Evolutionary conservation across 805 yeast genomes (phyloP).

Genomic region (Maudiozyma saulgeensis): DNA sequence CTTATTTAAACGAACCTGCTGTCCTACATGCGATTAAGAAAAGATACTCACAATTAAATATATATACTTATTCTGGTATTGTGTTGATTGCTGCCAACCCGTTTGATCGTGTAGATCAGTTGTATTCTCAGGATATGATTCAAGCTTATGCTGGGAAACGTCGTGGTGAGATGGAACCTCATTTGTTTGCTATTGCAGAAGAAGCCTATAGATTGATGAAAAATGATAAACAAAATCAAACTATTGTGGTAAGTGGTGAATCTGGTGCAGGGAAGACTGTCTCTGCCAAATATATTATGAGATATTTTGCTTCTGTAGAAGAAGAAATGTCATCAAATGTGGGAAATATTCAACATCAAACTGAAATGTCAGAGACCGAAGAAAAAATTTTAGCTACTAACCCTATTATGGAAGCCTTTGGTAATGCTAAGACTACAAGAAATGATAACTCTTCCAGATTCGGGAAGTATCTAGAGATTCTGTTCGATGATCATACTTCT

Average conservation of each 20-base stretch:
- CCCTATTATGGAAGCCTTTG: slow-evolving; percentile 84
- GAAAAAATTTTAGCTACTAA: slow-evolving; percentile 92
- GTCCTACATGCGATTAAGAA: slow-evolving; percentile 87
- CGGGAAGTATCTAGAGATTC: slow-evolving; percentile 86
- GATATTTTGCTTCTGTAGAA: slow-evolving; percentile 94
- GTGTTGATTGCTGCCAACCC: slow-evolving; percentile 96
- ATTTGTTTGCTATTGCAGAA: slow-evolving; percentile 93
- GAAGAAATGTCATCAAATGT: slow-evolving; percentile 28
- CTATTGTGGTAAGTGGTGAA: slow-evolving; percentile 95
- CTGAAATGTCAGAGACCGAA: slow-evolving; percentile 82
- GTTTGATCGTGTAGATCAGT: slow-evolving; percentile 81
- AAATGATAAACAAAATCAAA: slow-evolving; percentile 74
- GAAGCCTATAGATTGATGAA: slow-evolving; percentile 96
- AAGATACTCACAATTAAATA: slow-evolving; percentile 80
- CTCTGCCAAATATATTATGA: slow-evolving; percentile 92
- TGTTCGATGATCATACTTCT: slow-evolving; percentile 63
- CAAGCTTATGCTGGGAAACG: slow-evolving; percentile 90
- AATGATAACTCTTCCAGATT: slow-evolving; percentile 91
- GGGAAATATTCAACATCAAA: slow-evolving; percentile 33
- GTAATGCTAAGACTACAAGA: slow-evolving; percentile 87
- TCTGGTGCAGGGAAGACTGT: slow-evolving; percentile 99
- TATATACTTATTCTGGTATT: slow-evolving; percentile 93
- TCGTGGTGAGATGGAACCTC: slow-evolving; percentile 94
- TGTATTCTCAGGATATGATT: slow-evolving; percentile 84
- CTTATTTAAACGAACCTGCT: slow-evolving; percentile 92